phyloP scores from a whole-genome alignment of 2,329 filamentous ascomycete genomes.

The Myriosclerotinia duriaeana region DNA sequence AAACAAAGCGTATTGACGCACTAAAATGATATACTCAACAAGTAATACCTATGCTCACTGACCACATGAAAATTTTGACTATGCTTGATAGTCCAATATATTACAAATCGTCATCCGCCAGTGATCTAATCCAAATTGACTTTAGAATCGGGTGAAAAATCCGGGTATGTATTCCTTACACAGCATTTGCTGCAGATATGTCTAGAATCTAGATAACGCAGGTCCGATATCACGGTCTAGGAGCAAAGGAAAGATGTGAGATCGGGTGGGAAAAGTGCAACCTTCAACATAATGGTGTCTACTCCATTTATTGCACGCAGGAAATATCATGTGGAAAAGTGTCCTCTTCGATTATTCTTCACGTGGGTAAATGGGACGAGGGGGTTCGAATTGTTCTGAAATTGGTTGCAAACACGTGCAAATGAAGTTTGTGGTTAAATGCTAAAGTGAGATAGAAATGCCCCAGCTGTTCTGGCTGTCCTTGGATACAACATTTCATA shows the following conservation, averaged over 20 bases:
- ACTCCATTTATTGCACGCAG: not conserved
- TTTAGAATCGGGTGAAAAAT: not conserved
- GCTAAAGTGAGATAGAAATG: too few species aligned
- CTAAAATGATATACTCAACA: not conserved
- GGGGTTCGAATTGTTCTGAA: not conserved
- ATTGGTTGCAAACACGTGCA: too few species aligned
- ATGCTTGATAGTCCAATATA: not conserved
- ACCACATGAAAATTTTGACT: not conserved
- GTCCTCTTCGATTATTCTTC: not conserved
- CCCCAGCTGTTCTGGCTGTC: too few species aligned
- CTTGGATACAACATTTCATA: too few species aligned
- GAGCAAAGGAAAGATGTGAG: too few species aligned
- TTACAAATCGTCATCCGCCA: not conserved
- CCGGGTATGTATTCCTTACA: not conserved
- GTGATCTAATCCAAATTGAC: not conserved
- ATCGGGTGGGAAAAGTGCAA: not conserved
- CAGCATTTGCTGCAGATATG: constrained; percentile 1
- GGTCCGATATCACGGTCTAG: not conserved
- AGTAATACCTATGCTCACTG: not conserved
- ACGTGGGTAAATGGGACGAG: not conserved
- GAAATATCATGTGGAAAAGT: not conserved
- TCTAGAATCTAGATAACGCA: not conserved
- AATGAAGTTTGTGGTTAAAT: too few species aligned
- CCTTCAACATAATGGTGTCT: not conserved
- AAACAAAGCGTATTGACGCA: not conserved